Conservation (phyloP, 371 early-diverging fungal species). For the Syncephalis fuscata region DNA sequence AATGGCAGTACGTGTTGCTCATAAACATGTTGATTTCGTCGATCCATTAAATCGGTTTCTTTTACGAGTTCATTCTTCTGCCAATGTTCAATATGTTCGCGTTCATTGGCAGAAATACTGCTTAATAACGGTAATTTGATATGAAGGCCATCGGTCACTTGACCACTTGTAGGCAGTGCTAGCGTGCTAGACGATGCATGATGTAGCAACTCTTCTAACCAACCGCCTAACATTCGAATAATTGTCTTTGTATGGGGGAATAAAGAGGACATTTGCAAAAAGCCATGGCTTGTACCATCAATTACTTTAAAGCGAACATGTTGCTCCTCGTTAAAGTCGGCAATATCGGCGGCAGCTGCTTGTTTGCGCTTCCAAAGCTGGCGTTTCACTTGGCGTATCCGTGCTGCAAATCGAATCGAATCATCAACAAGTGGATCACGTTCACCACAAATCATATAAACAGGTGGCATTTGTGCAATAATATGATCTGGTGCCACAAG, state of each 20-base stretch:
- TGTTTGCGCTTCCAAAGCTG: background rate
- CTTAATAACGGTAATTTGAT: no score
- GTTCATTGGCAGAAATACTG: no score
- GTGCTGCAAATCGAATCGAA: conserved; percentile 78
- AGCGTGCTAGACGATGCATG: no score
- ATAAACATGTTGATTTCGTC: no score
- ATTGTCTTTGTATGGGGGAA: conserved; percentile 71
- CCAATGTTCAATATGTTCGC: no score
- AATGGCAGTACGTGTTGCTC: no score
- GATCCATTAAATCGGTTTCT: no score
- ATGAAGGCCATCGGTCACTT: no score
- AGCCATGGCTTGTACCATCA: conserved; percentile 86
- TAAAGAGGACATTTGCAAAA: conserved; percentile 73
- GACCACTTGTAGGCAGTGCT: no score
- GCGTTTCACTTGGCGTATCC: conserved; percentile 63
- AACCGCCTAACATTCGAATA: conserved; percentile 40
- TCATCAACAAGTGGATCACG: conserved; percentile 95
- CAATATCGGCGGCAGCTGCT: conserved; percentile 1
- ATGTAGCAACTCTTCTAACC: conserved; percentile 20
- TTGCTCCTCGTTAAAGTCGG: conserved; percentile 8
- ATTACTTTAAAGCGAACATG: conserved; percentile 44
- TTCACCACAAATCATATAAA: conserved; percentile 84
- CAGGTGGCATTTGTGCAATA: conserved; percentile 77
- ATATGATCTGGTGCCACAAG: conserved; percentile 75
- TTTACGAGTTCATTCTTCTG: no score